phyloP scores from a whole-genome alignment of 2,329 filamentous ascomycete species.

The Trichophaea hybrida region DNA sequence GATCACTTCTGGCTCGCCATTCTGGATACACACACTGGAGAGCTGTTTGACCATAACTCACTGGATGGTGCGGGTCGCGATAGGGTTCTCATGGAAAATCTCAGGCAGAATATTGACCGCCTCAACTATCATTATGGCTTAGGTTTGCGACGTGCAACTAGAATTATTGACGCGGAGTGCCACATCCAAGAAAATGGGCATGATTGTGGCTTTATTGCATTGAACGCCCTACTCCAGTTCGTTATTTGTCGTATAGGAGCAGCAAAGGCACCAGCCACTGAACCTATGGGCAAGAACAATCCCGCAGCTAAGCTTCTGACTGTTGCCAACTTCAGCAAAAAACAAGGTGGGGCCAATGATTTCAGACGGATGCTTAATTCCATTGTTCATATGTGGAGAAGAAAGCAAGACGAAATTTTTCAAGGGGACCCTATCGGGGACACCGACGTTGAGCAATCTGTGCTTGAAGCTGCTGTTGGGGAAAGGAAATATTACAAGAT shows the following conservation, averaged over 20 bases:
- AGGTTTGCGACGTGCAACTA: not conserved
- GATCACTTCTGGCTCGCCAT: slow-evolving; percentile 9
- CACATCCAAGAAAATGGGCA: not conserved
- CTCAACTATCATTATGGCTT: not conserved
- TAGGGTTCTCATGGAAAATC: not conserved
- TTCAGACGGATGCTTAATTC: no score
- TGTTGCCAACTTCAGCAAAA: no score
- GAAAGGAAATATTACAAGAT: not conserved
- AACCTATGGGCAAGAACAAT: no score
- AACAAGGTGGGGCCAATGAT: no score
- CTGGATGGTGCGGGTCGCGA: not conserved
- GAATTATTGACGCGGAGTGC: not conserved
- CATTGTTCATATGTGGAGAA: no score
- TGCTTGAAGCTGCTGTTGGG: not conserved
- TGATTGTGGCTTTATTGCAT: slow-evolving; percentile 8
- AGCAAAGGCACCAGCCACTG: no score
- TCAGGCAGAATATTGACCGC: not conserved
- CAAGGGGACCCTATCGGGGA: no score
- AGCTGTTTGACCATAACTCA: slow-evolving; percentile 5
- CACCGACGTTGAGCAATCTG: no score
- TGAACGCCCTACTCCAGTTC: slow-evolving; percentile 1
- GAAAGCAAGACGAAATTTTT: no score
- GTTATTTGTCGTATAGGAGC: not conserved
- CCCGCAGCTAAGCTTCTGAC: no score
- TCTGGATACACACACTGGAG: slow-evolving; percentile 2